Evolutionary conservation across 2,329 filamentous ascomycete species (phyloP), one percentile per base, ranked within the genome.

Genomic region (Chrysosporium queenslandicum): DNA sequence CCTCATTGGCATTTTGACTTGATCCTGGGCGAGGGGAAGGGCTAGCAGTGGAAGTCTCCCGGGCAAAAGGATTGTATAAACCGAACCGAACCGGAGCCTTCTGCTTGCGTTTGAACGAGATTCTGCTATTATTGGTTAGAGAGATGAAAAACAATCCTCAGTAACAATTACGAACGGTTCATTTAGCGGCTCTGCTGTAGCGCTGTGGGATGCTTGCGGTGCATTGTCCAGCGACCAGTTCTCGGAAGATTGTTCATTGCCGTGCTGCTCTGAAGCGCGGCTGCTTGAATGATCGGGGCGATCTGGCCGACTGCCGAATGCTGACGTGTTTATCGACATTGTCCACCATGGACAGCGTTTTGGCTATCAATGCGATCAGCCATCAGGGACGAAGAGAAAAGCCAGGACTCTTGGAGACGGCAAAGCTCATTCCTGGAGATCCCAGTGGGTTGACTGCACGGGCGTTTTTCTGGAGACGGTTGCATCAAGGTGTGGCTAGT

Each of bases 61-160:
- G 36, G 20, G 60, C 64, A 46, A 73, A 68, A 27, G 73, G 61
- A 51, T 61, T 68, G 8, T 69, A 68, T 4, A 73, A 46, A 52
- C 64, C 67, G 55, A 73, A 71, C 34, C 64, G 62, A 20, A 68
- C 64, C 29, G 62, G 63, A 48, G 62, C 64, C 54, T 69, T 72
- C 55, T 65, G 66, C 60, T 72, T 73, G 54, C 67, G 68, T 55
- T 72, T 72, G 56, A 72, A 72, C 6, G 69, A 64, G 25, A 71
- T 67, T 12, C 69, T 71, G 51, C 9, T 46, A 30, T 37, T 45
- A n/a, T n/a, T 2, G 20, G 21, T 27, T 12, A 27, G 23, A 18
- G 30, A 55, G 50, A 6, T 23, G 8, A 46, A 34, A 36, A 40
- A 42, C 25, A 1, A 25, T 25, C 40, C 3, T 21, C 3, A 11